Conservation (phyloP, 2,329 filamentous ascomycete species). For the Phaeosphaeria sp. region DNA sequence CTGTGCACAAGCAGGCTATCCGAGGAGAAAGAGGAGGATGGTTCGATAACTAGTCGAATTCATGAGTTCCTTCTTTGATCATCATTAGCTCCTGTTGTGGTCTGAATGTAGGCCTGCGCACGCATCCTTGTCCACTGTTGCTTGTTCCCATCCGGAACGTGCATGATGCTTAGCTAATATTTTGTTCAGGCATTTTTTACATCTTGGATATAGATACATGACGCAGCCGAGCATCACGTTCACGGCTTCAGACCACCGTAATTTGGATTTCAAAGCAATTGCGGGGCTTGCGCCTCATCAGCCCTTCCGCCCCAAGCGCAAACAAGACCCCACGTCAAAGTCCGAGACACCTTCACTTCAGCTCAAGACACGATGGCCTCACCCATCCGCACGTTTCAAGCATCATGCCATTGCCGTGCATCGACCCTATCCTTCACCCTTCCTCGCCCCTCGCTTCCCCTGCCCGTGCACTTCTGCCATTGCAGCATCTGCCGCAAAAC, state of each 20-base stretch:
- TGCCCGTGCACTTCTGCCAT: conserved; percentile 56
- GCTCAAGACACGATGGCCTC: background rate
- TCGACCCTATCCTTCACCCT: conserved; percentile 33
- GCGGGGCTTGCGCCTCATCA: background rate
- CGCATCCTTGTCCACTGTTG: background rate
- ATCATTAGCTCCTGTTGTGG: background rate
- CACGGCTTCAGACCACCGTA: background rate
- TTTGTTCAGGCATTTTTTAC: background rate
- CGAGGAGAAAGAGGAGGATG: background rate
- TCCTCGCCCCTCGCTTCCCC: conserved; percentile 43
- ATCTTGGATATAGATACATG: background rate
- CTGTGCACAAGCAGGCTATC: background rate
- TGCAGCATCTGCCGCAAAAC: conserved; percentile 58
- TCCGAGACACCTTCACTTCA: background rate
- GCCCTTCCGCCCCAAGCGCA: background rate
- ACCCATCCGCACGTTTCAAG: background rate
- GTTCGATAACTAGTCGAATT: background rate
- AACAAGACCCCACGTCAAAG: background rate
- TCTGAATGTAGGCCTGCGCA: background rate
- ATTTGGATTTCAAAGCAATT: background rate
- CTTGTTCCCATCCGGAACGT: background rate
- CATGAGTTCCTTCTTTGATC: background rate
- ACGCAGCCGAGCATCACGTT: background rate
- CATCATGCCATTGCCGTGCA: background rate
- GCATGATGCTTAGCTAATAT: background rate